phyloP scores from a whole-genome alignment of 2,329 filamentous ascomycete species.

The Didymellaceae sp. region DNA sequence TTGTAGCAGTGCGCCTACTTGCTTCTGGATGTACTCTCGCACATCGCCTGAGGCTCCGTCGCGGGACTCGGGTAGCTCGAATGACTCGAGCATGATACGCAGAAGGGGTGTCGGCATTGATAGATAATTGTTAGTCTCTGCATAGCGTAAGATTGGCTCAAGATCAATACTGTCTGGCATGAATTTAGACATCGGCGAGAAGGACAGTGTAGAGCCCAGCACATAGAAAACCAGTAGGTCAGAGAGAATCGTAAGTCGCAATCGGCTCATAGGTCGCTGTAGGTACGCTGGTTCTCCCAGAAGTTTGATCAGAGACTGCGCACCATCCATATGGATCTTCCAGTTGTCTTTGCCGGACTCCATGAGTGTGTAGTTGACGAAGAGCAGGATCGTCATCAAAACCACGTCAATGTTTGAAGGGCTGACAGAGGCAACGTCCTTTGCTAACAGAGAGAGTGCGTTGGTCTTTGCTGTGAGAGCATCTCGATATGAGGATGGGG shows the following conservation, averaged over 20 bases:
- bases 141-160: constrained; percentile 46
- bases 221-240: constrained; percentile 48
- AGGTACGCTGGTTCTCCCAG: constrained; percentile 41
- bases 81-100: constrained; percentile 46
- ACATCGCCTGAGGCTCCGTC: constrained; percentile 15
- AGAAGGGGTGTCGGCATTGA: constrained; percentile 46
- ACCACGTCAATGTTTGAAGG: constrained; percentile 50
- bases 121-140: constrained; percentile 50
- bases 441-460: constrained; percentile 53
- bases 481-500: constrained; percentile 42
- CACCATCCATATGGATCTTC: constrained; percentile 60
- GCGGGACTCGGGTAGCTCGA: constrained; percentile 40
- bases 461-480: constrained; percentile 57
- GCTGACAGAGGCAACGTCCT: constrained; percentile 38
- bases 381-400: constrained; percentile 56
- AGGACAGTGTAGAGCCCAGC: constrained; percentile 43
- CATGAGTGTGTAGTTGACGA: constrained; percentile 58
- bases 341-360: constrained; percentile 60
- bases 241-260: constrained; percentile 44
- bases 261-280: constrained; percentile 39
- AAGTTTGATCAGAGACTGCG: constrained; percentile 54
- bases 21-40: constrained; percentile 29
- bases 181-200: constrained; percentile 34
- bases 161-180: constrained; percentile 42
- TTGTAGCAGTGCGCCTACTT: constrained; percentile 33